Percentiles rank a stretch among this genome's conserved stretches.
These are phyloP conservation scores for Wallacemonas sp. DNA, from an alignment of 208 protist genomes.

Conservation along the genomic window DNA sequence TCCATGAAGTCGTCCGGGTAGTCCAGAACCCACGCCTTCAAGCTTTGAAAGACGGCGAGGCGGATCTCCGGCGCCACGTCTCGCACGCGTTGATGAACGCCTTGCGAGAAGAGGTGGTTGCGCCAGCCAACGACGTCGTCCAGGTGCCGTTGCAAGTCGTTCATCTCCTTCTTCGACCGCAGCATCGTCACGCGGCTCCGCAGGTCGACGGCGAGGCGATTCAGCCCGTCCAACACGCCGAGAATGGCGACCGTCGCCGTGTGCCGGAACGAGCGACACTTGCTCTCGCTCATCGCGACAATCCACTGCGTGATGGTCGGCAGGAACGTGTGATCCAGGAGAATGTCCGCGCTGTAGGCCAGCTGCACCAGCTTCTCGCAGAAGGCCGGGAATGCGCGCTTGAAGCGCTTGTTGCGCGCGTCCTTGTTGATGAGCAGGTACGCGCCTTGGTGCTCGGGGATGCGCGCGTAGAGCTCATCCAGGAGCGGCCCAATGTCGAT, in stretches of 20 bases:
- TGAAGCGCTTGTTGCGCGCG: constrained; percentile 59
- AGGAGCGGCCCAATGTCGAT: constrained; percentile 67
- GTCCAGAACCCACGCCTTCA: constrained; percentile 76
- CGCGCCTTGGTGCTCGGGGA: constrained; percentile 63
- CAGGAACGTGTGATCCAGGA: constrained; percentile 61
- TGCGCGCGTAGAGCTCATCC: constrained; percentile 83
- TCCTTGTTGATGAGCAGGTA: constrained; percentile 86
- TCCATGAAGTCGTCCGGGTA: constrained; percentile 80
- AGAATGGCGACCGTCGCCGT: constrained; percentile 75
- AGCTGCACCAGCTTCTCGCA: constrained; percentile 62
- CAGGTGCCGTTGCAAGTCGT: constrained; percentile 42
- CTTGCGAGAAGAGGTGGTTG: constrained; percentile 81
- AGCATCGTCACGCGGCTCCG: constrained; percentile 43
- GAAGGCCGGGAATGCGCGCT: constrained; percentile 59
- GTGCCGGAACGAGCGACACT: constrained; percentile 84
- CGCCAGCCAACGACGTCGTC: constrained; percentile 53
- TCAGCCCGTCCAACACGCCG: constrained; percentile 75
- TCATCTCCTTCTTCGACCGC: constrained; percentile 52
- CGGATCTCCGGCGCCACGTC: constrained; percentile 88
- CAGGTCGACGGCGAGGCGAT: constrained; percentile 43
- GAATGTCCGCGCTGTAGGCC: constrained; percentile 51
- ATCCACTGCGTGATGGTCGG: constrained; percentile 75
- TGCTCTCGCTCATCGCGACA: constrained; percentile 89
- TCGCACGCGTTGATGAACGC: constrained; percentile 80
- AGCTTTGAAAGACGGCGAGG: constrained; percentile 60